A percentile compares a stretch with the other conserved stretches of the same genome.
These are phyloP conservation scores for Botrytis pseudocinerea DNA, from an alignment of 2,329 filamentous ascomycete genomes.

Conservation along the genomic window DNA sequence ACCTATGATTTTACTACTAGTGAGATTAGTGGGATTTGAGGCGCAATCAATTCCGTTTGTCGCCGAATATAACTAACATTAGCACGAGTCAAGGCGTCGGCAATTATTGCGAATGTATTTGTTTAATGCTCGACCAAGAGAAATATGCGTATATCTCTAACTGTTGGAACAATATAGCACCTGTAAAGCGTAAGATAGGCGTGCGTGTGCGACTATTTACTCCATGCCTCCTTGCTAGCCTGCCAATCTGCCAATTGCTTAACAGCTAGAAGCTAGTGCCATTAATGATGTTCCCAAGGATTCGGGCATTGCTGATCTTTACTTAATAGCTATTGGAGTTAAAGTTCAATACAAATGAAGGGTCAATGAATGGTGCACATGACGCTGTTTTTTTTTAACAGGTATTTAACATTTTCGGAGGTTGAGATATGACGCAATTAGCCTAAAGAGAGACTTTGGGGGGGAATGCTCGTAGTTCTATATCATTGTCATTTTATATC, in stretches of 20 bases:
- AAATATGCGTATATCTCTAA: background rate
- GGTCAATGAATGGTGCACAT: background rate
- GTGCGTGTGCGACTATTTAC: background rate
- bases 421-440: background rate
- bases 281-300: constrained; percentile 3
- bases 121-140: background rate
- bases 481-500: background rate
- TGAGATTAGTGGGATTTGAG: background rate
- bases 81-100: background rate
- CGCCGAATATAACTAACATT: background rate
- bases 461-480: background rate
- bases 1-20: background rate
- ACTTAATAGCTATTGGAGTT: background rate
- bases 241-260: background rate
- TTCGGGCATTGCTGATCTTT: background rate
- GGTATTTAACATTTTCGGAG: background rate
- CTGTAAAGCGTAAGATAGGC: background rate
- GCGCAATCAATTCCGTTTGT: constrained; percentile 5
- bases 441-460: background rate
- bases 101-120: background rate
- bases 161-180: background rate
- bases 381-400: background rate
- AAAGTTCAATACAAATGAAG: background rate
- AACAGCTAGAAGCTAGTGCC: background rate
- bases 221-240: background rate